These are phyloP conservation scores for Bruguiera parviflora DNA, from an alignment of 345 rosid species.

Conservation along the genomic window DNA sequence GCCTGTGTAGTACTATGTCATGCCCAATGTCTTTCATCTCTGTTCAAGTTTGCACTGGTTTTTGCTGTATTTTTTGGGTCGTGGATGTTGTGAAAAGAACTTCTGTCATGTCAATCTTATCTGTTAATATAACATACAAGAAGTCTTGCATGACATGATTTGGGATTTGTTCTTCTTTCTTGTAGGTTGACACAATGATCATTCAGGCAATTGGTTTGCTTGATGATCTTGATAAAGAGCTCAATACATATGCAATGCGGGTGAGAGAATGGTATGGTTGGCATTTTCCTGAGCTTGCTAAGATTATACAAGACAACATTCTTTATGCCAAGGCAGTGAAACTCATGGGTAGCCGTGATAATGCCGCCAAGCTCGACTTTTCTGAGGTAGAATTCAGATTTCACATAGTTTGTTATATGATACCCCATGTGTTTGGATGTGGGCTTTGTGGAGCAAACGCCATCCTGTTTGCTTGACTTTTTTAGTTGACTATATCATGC, in stretches of 20 bases:
- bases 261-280: slow-evolving; percentile 93
- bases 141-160: too few species aligned
- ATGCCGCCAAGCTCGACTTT: slow-evolving; percentile 88
- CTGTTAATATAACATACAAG: too few species aligned
- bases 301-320: slow-evolving; percentile 82
- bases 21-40: too few species aligned
- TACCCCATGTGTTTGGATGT: too few species aligned
- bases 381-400: slow-evolving; percentile 54
- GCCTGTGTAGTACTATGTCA: too few species aligned
- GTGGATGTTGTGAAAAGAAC: too few species aligned
- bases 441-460: too few species aligned
- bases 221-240: slow-evolving; percentile 96
- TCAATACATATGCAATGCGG: slow-evolving; percentile 89
- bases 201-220: slow-evolving; percentile 93
- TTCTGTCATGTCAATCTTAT: too few species aligned
- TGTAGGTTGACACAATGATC: slow-evolving; percentile 88
- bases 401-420: neutral
- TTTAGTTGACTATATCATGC: too few species aligned
- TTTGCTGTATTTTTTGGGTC: neutral
- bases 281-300: slow-evolving; percentile 98
- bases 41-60: neutral
- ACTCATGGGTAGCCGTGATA: slow-evolving; percentile 72
- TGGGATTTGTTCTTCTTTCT: too few species aligned
- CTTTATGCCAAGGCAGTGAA: slow-evolving; percentile 81
- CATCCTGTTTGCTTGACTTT: too few species aligned